These are phyloP conservation scores for Apium graveolens DNA, from an alignment of 129 eudicot species.

Conservation along the genomic window DNA sequence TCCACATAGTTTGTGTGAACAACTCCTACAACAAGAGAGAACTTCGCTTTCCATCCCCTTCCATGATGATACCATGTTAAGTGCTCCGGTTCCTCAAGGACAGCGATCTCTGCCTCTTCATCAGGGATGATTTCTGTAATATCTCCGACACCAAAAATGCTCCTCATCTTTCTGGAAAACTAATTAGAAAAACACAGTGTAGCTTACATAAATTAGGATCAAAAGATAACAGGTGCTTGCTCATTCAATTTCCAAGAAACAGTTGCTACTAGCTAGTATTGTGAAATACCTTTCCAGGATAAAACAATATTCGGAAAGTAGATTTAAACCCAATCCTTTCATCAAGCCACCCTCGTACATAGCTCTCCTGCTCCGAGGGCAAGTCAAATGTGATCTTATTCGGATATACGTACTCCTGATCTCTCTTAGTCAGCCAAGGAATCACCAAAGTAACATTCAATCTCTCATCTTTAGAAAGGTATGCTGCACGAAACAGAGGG, in stretches of 20 bases:
- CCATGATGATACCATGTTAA: slow-evolving; percentile 99
- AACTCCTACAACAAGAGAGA: slow-evolving; percentile 69
- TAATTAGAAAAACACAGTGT: slow-evolving; percentile 8
- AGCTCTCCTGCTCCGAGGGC: slow-evolving; percentile 66
- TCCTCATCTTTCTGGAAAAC: slow-evolving; percentile 81
- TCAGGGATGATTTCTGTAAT: slow-evolving; percentile 79
- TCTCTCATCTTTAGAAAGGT: slow-evolving; percentile 72
- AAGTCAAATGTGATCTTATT: slow-evolving; percentile 47
- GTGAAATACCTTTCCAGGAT: slow-evolving; percentile 72
- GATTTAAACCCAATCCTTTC: slow-evolving; percentile 54
- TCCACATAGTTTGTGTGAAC: slow-evolving; percentile 91
- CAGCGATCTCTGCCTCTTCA: slow-evolving; percentile 90
- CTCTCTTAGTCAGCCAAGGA: slow-evolving; percentile 74
- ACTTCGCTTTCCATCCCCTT: slow-evolving; percentile 79
- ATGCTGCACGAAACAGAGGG: slow-evolving; percentile 93
- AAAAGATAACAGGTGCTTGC: neutral
- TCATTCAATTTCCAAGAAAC: neutral
- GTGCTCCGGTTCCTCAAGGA: slow-evolving; percentile 98
- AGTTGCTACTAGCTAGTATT: neutral
- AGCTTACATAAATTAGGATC: neutral
- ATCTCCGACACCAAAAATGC: slow-evolving; percentile 89
- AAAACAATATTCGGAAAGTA: slow-evolving; percentile 53
- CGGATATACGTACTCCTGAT: slow-evolving; percentile 73
- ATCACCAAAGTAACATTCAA: slow-evolving; percentile 74
- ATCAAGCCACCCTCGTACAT: slow-evolving; percentile 80